These are phyloP conservation scores for Deuterostichococcus epilithicus DNA, from an alignment of 139 green algal genomes.

Conservation along the genomic window DNA sequence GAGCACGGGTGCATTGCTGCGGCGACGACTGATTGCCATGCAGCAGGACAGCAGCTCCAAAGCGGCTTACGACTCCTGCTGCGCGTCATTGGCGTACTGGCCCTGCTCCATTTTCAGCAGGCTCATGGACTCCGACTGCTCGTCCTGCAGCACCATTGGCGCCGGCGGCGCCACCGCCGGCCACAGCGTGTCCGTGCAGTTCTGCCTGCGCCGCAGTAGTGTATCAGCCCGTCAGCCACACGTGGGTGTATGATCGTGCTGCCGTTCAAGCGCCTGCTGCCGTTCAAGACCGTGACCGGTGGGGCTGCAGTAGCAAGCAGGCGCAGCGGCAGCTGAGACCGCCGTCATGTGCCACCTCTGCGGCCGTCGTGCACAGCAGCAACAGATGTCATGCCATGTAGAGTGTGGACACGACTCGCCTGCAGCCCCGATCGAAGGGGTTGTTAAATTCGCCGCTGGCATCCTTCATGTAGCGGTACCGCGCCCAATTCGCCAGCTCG, in stretches of 20 bases:
- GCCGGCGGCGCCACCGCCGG: constrained; percentile 9
- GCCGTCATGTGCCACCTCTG: too few relatives aligned
- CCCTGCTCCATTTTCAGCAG: constrained; percentile 38
- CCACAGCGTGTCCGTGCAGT: constrained; percentile 50
- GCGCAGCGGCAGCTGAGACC: too few relatives aligned
- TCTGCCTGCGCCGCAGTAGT: constrained; percentile 18
- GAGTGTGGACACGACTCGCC: too few relatives aligned
- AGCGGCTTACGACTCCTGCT: not conserved
- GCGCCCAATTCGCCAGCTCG: constrained; percentile 91
- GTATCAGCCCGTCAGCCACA: too few relatives aligned
- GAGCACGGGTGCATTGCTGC: too few relatives aligned
- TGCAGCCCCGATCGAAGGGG: constrained; percentile 78
- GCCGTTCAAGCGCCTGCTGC: too few relatives aligned
- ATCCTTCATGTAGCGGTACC: constrained; percentile 81
- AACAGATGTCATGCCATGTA: too few relatives aligned
- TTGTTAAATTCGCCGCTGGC: constrained; percentile 73
- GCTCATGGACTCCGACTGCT: constrained; percentile 22
- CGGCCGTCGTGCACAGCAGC: too few relatives aligned
- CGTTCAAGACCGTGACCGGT: too few relatives aligned
- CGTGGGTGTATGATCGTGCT: too few relatives aligned
- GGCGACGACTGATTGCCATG: too few relatives aligned
- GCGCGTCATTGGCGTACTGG: not conserved
- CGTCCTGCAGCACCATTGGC: constrained; percentile 25
- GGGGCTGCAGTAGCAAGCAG: too few relatives aligned
- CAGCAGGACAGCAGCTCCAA: not conserved